A percentile compares a stretch with the other conserved stretches of the same genome.
These are phyloP conservation scores for Boletus sp. DNA, from an alignment of 1,284 basidiomycete species.

Conservation along the genomic window DNA sequence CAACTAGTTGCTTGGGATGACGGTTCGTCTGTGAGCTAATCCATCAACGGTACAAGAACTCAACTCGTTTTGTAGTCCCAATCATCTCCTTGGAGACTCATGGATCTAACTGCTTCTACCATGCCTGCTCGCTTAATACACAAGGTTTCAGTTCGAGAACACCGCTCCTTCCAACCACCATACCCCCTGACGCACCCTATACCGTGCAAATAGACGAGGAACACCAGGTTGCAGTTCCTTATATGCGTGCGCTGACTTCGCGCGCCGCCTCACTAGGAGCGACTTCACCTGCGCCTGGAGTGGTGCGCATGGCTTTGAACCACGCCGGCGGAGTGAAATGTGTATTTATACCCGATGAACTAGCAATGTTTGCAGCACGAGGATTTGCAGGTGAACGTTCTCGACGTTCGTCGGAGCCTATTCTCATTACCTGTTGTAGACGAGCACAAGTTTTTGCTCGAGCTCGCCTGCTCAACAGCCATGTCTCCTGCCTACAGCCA, in stretches of 20 bases:
- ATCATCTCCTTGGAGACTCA: slow-evolving; percentile 63
- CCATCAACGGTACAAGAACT: slow-evolving; percentile 5
- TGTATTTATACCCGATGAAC: slow-evolving; percentile 60
- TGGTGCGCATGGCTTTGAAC: slow-evolving; percentile 60
- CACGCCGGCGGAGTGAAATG: slow-evolving; percentile 52
- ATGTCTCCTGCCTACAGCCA: slow-evolving; percentile 60
- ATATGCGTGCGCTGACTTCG: slow-evolving; percentile 54
- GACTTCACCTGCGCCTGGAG: slow-evolving; percentile 53
- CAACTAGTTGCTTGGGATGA: slow-evolving; percentile 58
- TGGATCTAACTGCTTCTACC: slow-evolving; percentile 70
- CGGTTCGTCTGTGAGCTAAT: slow-evolving; percentile 38
- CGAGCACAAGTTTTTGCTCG: slow-evolving; percentile 69
- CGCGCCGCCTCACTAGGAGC: slow-evolving; percentile 69
- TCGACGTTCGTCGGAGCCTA: not conserved
- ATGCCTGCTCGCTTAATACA: slow-evolving; percentile 59
- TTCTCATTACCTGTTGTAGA: slow-evolving; percentile 39
- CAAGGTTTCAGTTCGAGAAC: slow-evolving; percentile 37
- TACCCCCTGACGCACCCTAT: slow-evolving; percentile 30
- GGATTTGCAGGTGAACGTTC: slow-evolving; percentile 50
- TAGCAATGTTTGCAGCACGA: slow-evolving; percentile 57
- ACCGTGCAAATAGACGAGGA: slow-evolving; percentile 36
- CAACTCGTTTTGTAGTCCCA: slow-evolving; percentile 43
- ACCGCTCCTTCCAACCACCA: slow-evolving; percentile 21
- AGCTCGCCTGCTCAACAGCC: slow-evolving; percentile 68
- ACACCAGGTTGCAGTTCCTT: slow-evolving; percentile 49